A percentile compares a stretch with the other conserved stretches of the same genome.
Evolutionary conservation across 2,329 filamentous ascomycete species (phyloP).

Genomic region (Aspergillus ustus): DNA sequence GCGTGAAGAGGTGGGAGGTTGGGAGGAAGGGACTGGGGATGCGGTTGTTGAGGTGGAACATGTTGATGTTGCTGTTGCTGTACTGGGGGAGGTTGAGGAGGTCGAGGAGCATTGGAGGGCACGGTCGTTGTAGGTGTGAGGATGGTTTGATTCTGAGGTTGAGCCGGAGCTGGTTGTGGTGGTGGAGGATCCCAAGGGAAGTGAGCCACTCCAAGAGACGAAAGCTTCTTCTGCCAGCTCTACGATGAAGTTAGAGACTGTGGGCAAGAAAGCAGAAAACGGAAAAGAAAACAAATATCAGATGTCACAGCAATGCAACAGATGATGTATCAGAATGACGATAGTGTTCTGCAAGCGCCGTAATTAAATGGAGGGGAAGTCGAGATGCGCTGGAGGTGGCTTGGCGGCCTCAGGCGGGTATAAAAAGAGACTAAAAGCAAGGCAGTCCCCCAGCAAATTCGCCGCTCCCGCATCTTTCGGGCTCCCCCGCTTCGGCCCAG

Average conservation of each 20-base stretch:
- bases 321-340: conserved; percentile 2
- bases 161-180: conserved; percentile 57
- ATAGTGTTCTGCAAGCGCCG: neutral
- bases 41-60: conserved; percentile 42
- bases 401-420: conserved; percentile 34
- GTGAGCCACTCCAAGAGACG: conserved; percentile 78
- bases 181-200: conserved; percentile 96
- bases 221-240: conserved; percentile 94
- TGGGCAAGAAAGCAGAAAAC: neutral
- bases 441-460: conserved; percentile 42
- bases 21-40: conserved; percentile 37
- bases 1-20: conserved; percentile 32
- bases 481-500: conserved; percentile 34
- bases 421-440: conserved; percentile 49
- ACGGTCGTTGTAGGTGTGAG: conserved; percentile 46
- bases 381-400: conserved; percentile 22
- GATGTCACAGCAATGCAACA: neutral
- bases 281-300: conserved; percentile 16
- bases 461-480: conserved; percentile 41
- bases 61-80: conserved; percentile 34
- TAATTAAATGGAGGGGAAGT: conserved; percentile 21
- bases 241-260: conserved; percentile 44
- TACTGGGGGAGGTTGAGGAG: conserved; percentile 33
- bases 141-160: conserved; percentile 40
- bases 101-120: conserved; percentile 50